Base-by-base conservation (phyloP, 78 protist species). In the Tieghemostelium lacteum region DNA sequence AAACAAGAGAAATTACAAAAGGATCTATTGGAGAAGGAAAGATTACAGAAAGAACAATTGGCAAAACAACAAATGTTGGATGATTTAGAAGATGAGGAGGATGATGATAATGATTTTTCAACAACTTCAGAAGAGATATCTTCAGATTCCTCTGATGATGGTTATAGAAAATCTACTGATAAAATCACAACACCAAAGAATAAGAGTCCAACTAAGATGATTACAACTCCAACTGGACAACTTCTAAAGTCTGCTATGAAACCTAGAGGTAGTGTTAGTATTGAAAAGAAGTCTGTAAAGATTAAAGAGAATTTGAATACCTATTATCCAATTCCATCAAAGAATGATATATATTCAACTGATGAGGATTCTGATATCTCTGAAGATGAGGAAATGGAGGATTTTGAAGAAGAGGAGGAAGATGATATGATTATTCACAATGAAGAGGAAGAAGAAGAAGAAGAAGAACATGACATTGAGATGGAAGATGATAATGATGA, bases 281-380 rank as follows among this genome's bases (percentile, higher is more conserved):
- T 28, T n/a, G 50, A 71, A 71, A 50, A 54, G 7, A 33, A 34
- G 31, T 28, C 45, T 52, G 77, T 71, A 29, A 50, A 45, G 29
- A 50, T 71, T 33, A 71, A 71, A 33, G 77, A 71, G 24, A 33
- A 37, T 50, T 71, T 71, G 50, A 71, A 71, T 71, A 22, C 22
- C 24, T 60, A 71, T 20, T 71, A 71, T 71, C 49, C 77, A 50
- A 71, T 71, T 31, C 77, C 77, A 50, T 29, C 60, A n/a, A 36
- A 36, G 29, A 50, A 36, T 16, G 33, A 69, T 17, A 14, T 17
- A 40, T n/a, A 6, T 19, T 57, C 33, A 22, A 28, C 6, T 3
- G 10, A 8, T 26, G 10, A 42, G 6, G 29, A n/a, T 22, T 33
- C 26, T 20, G 0, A 2, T 12, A 24, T 4, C 8, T 19, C 26